These are phyloP conservation scores for Neofusicoccum sp. DNA, from an alignment of 2,329 filamentous ascomycete genomes.

Conservation along the genomic window DNA sequence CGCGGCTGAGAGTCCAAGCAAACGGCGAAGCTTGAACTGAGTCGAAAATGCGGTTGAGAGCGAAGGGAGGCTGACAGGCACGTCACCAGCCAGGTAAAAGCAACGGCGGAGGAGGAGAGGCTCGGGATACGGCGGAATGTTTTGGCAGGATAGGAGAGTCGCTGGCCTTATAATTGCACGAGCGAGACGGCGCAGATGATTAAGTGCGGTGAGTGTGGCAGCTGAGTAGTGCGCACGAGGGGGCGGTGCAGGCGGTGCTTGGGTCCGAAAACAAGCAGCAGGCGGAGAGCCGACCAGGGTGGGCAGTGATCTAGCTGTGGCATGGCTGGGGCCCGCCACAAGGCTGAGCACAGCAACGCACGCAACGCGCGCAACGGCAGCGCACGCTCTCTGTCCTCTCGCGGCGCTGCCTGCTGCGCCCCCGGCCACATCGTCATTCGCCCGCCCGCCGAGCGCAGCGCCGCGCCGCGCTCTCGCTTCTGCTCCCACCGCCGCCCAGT, in stretches of 20 bases:
- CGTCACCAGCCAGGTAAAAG: constrained; percentile 8
- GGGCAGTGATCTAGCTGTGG: constrained; percentile 2
- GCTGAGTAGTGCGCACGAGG: background rate
- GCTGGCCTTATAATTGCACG: constrained; percentile 4
- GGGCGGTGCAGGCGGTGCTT: constrained; percentile 5
- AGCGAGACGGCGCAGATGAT: background rate
- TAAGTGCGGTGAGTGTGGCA: constrained; percentile 10
- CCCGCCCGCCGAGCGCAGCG: too few relatives aligned
- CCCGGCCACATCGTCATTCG: background rate
- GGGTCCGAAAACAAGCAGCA: background rate
- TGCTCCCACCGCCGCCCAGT: background rate
- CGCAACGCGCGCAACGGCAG: background rate
- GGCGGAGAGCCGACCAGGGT: background rate
- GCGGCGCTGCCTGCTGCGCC: background rate
- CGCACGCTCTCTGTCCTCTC: background rate
- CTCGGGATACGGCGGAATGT: background rate
- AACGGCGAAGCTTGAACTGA: background rate
- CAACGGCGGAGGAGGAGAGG: background rate
- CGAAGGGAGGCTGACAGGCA: constrained; percentile 6
- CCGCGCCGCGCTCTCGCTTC: too few relatives aligned
- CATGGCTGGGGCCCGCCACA: background rate
- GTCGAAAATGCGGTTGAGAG: background rate
- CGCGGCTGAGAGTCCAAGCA: background rate
- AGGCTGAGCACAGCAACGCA: background rate
- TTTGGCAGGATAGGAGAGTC: background rate